Conservation (phyloP, 2,329 filamentous ascomycete species). For the Epichloe glyceriae region DNA sequence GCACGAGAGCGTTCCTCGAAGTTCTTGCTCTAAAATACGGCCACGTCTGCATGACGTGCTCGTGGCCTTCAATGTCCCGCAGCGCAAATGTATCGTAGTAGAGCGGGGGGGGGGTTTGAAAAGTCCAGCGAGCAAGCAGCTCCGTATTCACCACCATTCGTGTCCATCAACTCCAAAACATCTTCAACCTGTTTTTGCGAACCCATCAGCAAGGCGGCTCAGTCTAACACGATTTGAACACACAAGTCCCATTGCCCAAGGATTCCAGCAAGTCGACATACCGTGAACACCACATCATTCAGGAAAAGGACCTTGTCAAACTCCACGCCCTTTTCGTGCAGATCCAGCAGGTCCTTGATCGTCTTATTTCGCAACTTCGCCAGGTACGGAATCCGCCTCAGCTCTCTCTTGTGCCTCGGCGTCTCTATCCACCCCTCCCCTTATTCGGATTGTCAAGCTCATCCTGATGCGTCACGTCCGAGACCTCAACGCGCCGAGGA, state of each 20-base stretch:
- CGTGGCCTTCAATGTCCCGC: slow-evolving; percentile 37
- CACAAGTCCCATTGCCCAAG: background rate
- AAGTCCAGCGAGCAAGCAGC: slow-evolving; percentile 52
- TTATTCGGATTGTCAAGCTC: slow-evolving; percentile 32
- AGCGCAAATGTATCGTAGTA: slow-evolving; percentile 54
- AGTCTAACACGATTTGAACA: too few relatives aligned
- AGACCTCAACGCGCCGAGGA: slow-evolving; percentile 40
- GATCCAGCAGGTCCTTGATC: slow-evolving; percentile 42
- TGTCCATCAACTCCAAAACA: slow-evolving; percentile 41
- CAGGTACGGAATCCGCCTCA: slow-evolving; percentile 57
- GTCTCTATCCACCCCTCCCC: slow-evolving; percentile 51
- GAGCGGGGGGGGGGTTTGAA: slow-evolving; percentile 34
- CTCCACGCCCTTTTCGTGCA: slow-evolving; percentile 34
- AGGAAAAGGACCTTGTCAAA: slow-evolving; percentile 49
- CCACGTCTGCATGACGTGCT: slow-evolving; percentile 41
- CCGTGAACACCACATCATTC: slow-evolving; percentile 51
- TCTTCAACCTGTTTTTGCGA: slow-evolving; percentile 32
- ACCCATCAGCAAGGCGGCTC: background rate
- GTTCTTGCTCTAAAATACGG: slow-evolving; percentile 40
- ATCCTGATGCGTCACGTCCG: slow-evolving; percentile 45
- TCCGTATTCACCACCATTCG: slow-evolving; percentile 44
- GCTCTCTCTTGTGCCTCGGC: slow-evolving; percentile 36
- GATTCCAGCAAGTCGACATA: slow-evolving; percentile 12
- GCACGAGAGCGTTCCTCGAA: slow-evolving; percentile 41
- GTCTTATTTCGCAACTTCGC: slow-evolving; percentile 50